Evolutionary conservation across 2,329 filamentous ascomycete genomes (phyloP).

Genomic region (Teratosphaeria viscida): DNA sequence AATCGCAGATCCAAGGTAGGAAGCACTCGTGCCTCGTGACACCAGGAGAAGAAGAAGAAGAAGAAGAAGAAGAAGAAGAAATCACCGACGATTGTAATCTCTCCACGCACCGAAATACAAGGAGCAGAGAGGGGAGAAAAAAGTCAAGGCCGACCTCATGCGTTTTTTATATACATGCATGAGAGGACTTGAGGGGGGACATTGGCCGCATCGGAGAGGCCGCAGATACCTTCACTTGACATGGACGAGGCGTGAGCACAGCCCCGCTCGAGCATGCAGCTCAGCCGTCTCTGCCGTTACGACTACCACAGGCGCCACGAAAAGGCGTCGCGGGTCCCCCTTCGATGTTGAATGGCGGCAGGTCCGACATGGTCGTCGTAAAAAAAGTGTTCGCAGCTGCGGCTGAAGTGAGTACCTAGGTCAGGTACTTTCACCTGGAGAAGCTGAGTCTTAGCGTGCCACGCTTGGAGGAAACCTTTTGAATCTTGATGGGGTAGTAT

Average conservation of each 20-base stretch:
- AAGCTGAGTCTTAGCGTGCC: background rate
- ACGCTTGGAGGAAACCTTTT: background rate
- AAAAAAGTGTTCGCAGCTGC: background rate
- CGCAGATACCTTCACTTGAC: no score
- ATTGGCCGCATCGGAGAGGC: no score
- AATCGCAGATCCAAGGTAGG: no score
- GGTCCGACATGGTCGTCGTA: background rate
- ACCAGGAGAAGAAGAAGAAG: no score
- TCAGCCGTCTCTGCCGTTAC: background rate
- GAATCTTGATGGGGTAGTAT: no score
- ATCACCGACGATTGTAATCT: no score
- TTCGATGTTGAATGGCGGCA: background rate
- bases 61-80: no score
- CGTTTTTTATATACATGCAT: background rate
- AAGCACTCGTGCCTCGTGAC: no score
- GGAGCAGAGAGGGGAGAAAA: background rate
- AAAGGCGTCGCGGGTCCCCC: background rate
- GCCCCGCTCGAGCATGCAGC: background rate
- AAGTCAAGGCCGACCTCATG: background rate
- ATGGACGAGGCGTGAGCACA: background rate
- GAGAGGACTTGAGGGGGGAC: no score
- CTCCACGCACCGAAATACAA: background rate
- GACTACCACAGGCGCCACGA: background rate
- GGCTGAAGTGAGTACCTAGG: background rate
- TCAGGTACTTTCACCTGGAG: background rate